phyloP scores from a whole-genome alignment of 306 rosid species.

The Vachellia pachyceras region DNA sequence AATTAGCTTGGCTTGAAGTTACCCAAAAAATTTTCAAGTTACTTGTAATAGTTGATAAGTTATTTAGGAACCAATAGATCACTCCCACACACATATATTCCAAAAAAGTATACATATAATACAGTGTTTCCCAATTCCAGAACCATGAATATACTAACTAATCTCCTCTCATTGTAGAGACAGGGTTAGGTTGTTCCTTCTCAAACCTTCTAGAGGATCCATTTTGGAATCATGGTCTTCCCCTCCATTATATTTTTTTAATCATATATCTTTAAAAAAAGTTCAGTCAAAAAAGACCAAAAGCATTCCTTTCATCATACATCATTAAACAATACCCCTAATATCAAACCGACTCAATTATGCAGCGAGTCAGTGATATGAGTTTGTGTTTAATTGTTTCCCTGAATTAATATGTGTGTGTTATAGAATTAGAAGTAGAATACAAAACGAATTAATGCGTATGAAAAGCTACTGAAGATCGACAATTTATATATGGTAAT shows the following conservation, averaged over 20 bases:
- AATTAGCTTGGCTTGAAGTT: too few species aligned
- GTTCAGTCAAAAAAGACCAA: background rate
- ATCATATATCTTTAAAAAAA: background rate
- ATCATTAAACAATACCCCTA: background rate
- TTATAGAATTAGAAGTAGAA: background rate
- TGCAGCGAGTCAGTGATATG: background rate
- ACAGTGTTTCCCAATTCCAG: background rate
- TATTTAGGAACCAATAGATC: background rate
- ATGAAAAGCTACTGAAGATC: background rate
- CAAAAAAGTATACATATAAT: background rate
- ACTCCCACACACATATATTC: background rate
- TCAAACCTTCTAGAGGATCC: conserved; percentile 22
- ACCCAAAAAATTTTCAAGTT: too few species aligned
- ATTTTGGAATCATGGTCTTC: background rate
- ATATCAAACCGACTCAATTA: conserved; percentile 9
- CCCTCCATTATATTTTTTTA: background rate
- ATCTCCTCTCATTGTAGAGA: background rate
- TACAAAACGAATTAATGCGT: conserved; percentile 3
- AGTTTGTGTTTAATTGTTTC: too few species aligned
- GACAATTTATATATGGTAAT: background rate
- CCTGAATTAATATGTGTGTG: background rate
- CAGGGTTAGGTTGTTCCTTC: conserved; percentile 29
- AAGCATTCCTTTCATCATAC: background rate
- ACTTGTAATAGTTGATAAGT: too few species aligned
- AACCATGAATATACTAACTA: background rate